phyloP scores from a whole-genome alignment of 2,329 filamentous ascomycete genomes.

The Chaetomiaceae sp. region DNA sequence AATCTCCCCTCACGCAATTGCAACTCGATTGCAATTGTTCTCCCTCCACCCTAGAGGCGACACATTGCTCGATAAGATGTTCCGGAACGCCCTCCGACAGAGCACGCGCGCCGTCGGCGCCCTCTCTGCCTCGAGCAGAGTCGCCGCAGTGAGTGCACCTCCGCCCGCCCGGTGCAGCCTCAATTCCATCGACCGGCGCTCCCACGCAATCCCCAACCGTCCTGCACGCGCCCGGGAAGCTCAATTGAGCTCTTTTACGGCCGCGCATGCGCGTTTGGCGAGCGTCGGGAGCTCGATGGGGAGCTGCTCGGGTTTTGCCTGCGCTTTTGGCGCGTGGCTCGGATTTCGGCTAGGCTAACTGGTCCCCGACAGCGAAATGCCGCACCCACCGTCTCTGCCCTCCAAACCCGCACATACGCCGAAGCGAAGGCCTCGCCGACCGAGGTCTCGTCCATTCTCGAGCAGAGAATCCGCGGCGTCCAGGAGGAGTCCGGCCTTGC shows the following conservation, averaged over 20 bases:
- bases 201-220: conserved; percentile 36
- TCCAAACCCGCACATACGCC: conserved; percentile 81
- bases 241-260: conserved; percentile 37
- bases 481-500: conserved; percentile 94
- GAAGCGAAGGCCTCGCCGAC: conserved; percentile 94
- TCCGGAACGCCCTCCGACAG: conserved; percentile 97
- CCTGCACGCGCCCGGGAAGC: conserved; percentile 27
- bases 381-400: conserved; percentile 66
- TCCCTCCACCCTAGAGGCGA: conserved; percentile 45
- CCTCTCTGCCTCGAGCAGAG: conserved; percentile 86
- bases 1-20: conserved; percentile 61
- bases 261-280: conserved; percentile 27
- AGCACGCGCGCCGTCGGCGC: conserved; percentile 92
- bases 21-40: conserved; percentile 58
- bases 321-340: conserved; percentile 20
- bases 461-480: conserved; percentile 98
- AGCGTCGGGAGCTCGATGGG: conserved; percentile 36
- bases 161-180: conserved; percentile 35
- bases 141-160: conserved; percentile 81
- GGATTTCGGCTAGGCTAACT: conserved; percentile 29
- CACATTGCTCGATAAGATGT: conserved; percentile 66
- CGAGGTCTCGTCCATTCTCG: conserved; percentile 98
- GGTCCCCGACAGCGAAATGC: conserved; percentile 72
- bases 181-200: conserved; percentile 43
- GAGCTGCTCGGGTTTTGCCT: conserved; percentile 31